Percentiles rank a stretch among this genome's conserved stretches.
Evolutionary conservation across 2,329 filamentous ascomycete species (phyloP).

Genomic region (Trichoderma harzianum): DNA sequence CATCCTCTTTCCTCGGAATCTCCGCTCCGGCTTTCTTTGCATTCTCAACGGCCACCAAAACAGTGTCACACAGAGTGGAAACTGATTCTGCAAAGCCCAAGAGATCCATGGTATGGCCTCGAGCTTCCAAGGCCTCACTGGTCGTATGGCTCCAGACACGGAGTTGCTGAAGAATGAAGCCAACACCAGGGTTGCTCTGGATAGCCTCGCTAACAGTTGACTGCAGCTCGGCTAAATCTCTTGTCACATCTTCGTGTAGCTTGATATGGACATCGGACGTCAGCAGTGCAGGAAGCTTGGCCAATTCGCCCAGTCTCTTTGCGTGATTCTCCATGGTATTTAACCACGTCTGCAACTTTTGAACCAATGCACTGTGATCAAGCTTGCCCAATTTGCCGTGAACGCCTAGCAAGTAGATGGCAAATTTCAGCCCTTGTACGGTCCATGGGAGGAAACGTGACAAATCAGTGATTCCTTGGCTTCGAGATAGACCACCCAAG

Average conservation of each 20-base stretch:
- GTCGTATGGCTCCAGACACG: constrained; percentile 56
- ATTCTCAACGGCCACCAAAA: constrained; percentile 77
- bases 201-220: constrained; percentile 41
- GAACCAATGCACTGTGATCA: constrained; percentile 44
- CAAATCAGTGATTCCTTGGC: constrained; percentile 25
- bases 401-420: constrained; percentile 57
- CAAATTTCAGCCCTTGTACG: constrained; percentile 63
- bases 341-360: constrained; percentile 49
- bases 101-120: constrained; percentile 24
- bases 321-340: constrained; percentile 45
- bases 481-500: constrained; percentile 24
- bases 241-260: constrained; percentile 35
- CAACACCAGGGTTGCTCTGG: constrained; percentile 51
- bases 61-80: constrained; percentile 65
- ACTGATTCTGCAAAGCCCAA: constrained; percentile 55
- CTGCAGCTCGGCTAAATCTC: constrained; percentile 37
- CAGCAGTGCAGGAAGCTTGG: constrained; percentile 51
- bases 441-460: constrained; percentile 53
- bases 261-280: constrained; percentile 37
- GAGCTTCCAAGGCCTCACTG: constrained; percentile 19
- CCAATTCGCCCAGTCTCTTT: constrained; percentile 40
- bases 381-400: constrained; percentile 62
- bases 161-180: constrained; percentile 65
- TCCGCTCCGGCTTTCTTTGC: constrained; percentile 54
- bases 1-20: constrained; percentile 34